Evolutionary conservation across 495 filamentous ascomycete species (phyloP).

Genomic region (Entonaema liquescens): DNA sequence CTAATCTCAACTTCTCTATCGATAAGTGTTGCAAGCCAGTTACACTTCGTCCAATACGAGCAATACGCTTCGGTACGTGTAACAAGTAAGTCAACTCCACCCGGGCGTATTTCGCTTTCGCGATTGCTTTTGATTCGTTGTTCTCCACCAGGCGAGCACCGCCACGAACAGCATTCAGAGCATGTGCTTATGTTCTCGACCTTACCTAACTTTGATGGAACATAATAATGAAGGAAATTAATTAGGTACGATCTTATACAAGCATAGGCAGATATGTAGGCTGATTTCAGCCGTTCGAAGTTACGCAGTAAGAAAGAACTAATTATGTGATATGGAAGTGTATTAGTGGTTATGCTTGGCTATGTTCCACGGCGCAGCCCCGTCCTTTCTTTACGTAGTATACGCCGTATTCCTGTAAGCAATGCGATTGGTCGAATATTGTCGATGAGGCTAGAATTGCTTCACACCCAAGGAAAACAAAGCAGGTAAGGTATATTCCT

Average conservation of each 20-base stretch:
- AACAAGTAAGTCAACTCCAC: background rate
- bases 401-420: slow-evolving; percentile 35
- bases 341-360: background rate
- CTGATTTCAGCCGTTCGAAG: no score
- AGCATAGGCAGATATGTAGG: no score
- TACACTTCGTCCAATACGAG: background rate
- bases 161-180: background rate
- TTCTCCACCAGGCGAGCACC: background rate
- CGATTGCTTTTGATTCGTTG: slow-evolving; percentile 4
- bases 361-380: background rate
- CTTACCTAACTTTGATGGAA: background rate
- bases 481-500: background rate
- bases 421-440: slow-evolving; percentile 40
- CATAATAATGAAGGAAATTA: background rate
- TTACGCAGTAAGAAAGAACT: no score
- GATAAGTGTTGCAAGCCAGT: background rate
- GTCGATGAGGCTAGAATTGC: slow-evolving; percentile 12
- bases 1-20: slow-evolving; percentile 3
- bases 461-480: background rate
- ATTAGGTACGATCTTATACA: no score
- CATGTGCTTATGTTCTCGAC: background rate
- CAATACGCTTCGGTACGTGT: background rate
- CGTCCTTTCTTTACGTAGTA: background rate
- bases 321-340: no score
- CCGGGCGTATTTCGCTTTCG: slow-evolving; percentile 22